phyloP scores from a whole-genome alignment of 345 rosid genomes.

The Geranium brycei region DNA sequence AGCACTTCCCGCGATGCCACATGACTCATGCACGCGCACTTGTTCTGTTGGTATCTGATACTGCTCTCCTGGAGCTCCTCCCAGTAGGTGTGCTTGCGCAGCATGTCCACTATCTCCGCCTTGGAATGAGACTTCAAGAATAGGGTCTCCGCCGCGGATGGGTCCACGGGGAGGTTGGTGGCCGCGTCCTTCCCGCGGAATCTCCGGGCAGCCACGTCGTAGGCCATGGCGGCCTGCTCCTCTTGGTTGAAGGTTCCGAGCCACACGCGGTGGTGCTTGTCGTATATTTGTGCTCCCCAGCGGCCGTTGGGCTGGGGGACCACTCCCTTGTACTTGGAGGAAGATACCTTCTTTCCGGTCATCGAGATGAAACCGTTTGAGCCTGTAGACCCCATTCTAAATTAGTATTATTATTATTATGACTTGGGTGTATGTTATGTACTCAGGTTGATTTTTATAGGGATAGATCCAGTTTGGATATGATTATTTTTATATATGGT shows the following conservation, averaged over 20 bases:
- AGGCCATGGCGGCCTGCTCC: constrained; percentile 25
- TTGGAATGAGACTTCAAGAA: constrained; percentile 24
- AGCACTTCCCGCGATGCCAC: constrained; percentile 28
- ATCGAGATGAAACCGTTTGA: no score
- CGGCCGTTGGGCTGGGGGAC: constrained; percentile 26
- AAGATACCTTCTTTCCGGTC: constrained; percentile 13
- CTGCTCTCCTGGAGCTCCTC: constrained; percentile 23
- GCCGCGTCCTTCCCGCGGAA: constrained; percentile 28
- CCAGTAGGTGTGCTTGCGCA: constrained; percentile 23
- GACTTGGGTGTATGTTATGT: no score
- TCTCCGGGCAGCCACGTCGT: constrained; percentile 22
- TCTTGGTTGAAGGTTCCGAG: constrained; percentile 28
- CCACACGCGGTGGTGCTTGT: constrained; percentile 21
- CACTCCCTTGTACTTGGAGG: constrained; percentile 27
- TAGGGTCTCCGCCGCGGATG: constrained; percentile 4
- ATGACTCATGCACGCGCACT: no score
- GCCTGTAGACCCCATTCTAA: no score
- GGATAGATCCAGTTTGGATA: no score
- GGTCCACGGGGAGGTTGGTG: constrained; percentile 12
- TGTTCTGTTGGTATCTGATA: no score
- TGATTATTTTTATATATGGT: no score
- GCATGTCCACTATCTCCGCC: constrained; percentile 29
- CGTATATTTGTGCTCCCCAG: no score
- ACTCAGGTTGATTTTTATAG: no score
- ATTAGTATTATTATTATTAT: no score